These are phyloP conservation scores for Lactuca sativa DNA, from an alignment of 129 eudicot species.

Conservation along the genomic window DNA sequence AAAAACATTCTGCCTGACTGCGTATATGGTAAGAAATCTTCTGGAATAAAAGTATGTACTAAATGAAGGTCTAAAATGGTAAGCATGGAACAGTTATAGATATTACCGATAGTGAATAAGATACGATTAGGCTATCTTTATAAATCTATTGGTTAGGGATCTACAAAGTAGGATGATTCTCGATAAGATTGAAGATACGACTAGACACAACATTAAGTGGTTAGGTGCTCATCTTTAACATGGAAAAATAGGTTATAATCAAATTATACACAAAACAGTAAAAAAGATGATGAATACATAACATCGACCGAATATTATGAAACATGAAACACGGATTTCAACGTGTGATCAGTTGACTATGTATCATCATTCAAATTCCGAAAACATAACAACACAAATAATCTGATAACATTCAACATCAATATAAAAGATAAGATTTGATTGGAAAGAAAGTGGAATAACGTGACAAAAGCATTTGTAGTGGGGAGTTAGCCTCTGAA, in stretches of 20 bases:
- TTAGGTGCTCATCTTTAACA: no score
- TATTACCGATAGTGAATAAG: no score
- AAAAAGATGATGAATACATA: neutral
- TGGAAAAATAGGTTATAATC: no score
- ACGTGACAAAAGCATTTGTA: conserved; percentile 29
- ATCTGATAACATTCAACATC: neutral
- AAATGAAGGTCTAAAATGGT: neutral
- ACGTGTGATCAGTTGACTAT: neutral
- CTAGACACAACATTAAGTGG: no score
- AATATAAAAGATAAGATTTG: neutral
- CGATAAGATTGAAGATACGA: no score
- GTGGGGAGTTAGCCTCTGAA: conserved; percentile 27
- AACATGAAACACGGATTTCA: neutral
- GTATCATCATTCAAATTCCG: neutral
- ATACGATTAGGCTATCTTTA: no score
- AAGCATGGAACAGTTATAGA: neutral
- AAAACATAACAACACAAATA: conserved; percentile 23
- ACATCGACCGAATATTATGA: neutral
- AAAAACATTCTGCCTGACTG: no score
- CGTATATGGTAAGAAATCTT: no score
- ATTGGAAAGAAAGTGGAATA: conserved; percentile 32
- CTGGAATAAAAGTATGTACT: no score
- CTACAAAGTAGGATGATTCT: no score
- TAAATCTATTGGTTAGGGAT: no score
- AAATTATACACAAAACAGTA: neutral